Base-by-base conservation (phyloP, 2,329 filamentous ascomycete genomes). In the Pezizomycotina sp. region DNA sequence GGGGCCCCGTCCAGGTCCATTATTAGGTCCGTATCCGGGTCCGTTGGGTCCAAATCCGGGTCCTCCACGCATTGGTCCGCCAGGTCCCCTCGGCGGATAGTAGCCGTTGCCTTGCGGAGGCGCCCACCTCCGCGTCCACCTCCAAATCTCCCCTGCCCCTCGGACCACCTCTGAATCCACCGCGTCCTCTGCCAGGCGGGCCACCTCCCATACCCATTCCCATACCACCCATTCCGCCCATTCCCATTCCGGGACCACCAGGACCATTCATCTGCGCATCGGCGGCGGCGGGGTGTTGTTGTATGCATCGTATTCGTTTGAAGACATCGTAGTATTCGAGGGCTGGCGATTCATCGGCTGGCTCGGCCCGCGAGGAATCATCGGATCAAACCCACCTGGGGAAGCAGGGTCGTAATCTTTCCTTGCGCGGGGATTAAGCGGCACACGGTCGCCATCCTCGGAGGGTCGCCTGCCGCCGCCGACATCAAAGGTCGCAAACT, bases 401-500 rank as follows among this genome's bases (percentile, higher is more conserved):
- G 28, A 31, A 15, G 25, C 36, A 8, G 36, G 41, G 5, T 44
- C 36, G 4, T 46, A 41, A n/a, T 43, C 32, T 4, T 38, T 37
- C 30, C 39, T 38, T 9, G 35, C 36, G 16, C 45, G 42, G n/a
- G 49, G 47, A 22, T 50, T 52, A 6, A 52, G 27, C 5, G 48
- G 48, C 12, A 50, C 49, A 21, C 47, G 37, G 14, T 52, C 50
- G 6, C 48, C 49, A 19, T 49, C 48, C 4, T 35, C 38, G 9
- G 31, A 32, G 6, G 34, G 19, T 20, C 33, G 34, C 4, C 47
- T 48, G 24, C 35, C 38, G n/a, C n/a, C n/a, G n/a, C n/a, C n/a
- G 5, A 50, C 42, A n/a, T 52, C 50, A n/a, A 52, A 52, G 1
- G 48, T 49, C 15, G 50, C 50, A 23, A 50, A 52, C 36, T 52